phyloP scores from a whole-genome alignment of 2,329 filamentous ascomycete species.

The Talaromyces sp. region DNA sequence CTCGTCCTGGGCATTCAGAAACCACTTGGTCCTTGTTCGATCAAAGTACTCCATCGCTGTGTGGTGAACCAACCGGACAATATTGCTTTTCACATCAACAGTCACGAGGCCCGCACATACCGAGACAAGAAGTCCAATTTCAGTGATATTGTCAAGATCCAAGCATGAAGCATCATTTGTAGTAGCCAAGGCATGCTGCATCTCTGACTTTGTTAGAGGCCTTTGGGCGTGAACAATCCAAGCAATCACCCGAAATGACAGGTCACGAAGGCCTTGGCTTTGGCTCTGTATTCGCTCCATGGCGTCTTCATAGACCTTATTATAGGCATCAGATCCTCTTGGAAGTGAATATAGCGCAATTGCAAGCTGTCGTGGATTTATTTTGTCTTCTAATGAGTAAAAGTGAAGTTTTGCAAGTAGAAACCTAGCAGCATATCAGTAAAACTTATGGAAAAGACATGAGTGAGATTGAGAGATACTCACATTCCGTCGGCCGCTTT shows the following conservation, averaged over 20 bases:
- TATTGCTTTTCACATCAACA: slow-evolving; percentile 37
- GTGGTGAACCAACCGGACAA: slow-evolving; percentile 46
- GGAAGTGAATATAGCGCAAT: slow-evolving; percentile 22
- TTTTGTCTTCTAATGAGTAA: slow-evolving; percentile 13
- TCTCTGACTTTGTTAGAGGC: slow-evolving; percentile 14
- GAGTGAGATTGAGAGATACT: not conserved
- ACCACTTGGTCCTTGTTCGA: slow-evolving; percentile 25
- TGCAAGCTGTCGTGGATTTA: slow-evolving; percentile 21
- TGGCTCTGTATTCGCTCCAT: slow-evolving; percentile 24
- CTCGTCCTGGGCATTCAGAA: slow-evolving; percentile 29
- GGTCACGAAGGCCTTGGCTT: not conserved
- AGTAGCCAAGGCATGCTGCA: slow-evolving; percentile 22
- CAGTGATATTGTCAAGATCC: slow-evolving; percentile 20
- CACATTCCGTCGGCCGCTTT: slow-evolving; percentile 23
- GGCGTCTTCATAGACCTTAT: slow-evolving; percentile 25
- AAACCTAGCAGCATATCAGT: slow-evolving; percentile 16
- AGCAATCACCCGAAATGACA: slow-evolving; percentile 13
- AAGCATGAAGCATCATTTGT: slow-evolving; percentile 24
- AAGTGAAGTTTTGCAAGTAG: slow-evolving; percentile 17
- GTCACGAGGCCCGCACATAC: slow-evolving; percentile 45
- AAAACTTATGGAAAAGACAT: not conserved
- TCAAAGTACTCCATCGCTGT: slow-evolving; percentile 49
- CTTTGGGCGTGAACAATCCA: slow-evolving; percentile 18
- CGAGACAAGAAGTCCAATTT: slow-evolving; percentile 29
- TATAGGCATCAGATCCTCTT: slow-evolving; percentile 5